Evolutionary conservation across 495 filamentous ascomycete species (phyloP), one percentile per base, ranked within the genome.

Genomic region (Thermothielavioides terrestris): DNA sequence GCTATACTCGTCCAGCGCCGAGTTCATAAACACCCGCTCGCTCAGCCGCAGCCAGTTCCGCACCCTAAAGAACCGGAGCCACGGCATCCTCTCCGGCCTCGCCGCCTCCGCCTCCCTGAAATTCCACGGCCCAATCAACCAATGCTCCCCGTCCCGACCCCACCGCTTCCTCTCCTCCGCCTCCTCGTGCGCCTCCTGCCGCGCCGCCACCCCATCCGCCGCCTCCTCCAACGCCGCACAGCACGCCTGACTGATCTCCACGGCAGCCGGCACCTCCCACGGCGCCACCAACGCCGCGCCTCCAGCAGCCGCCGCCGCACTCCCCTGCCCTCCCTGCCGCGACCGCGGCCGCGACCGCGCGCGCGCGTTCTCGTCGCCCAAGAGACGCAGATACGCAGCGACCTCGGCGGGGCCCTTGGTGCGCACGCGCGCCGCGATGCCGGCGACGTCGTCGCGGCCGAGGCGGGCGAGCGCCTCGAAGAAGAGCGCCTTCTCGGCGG

Each of bases 351-450:
- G n/a, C n/a, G n/a, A n/a, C n/a, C n/a, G n/a, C n/a, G n/a, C n/a
- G n/a, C n/a, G n/a, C n/a, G n/a, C n/a, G n/a, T n/a, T n/a, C n/a
- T n/a, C 32, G n/a, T 76, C 66, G 2, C 80, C 72, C 0, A 96
- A 72, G 2, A 85, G 60, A 14, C 66, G 49, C 8, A 92, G 55
- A 53, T 87, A 89, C 42, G 82, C 76, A 15, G 72, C 72, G 6
- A 92, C 81, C 60, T 97, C 89, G 5, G 86, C 59, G 45, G 79
- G 74, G 41, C 77, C 82, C 55, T 97, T 97, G 2, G 82, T 81
- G 1, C 71, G 70, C 39, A 97, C 75, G 0, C 75, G 70, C 8
- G 63, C 53, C 0, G 89, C 74, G 43, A 96, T 83, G 6, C 70
- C 77, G 6, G 57, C 54, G 8, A 82, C 53, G 42, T 85, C 69